Percentiles rank a stretch among this genome's conserved stretches.
Conservation (phyloP, 83 land plant genomes). For the Diphasiastrum complanatum region DNA sequence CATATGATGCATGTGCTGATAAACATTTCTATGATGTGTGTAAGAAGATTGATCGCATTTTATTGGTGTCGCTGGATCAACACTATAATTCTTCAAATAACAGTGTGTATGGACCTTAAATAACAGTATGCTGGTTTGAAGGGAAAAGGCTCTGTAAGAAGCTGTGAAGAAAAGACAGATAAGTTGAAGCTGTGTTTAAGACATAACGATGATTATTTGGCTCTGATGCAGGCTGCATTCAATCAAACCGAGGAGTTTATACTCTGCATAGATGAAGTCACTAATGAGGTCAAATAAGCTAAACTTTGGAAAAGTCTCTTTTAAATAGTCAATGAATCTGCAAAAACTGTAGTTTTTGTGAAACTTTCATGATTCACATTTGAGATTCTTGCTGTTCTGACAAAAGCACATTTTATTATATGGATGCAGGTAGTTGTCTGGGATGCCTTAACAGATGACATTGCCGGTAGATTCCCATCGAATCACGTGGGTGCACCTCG, state of each 20-base stretch:
- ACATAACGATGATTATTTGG: too few relatives aligned
- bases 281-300: constrained; percentile 48
- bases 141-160: too few relatives aligned
- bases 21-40: too few relatives aligned
- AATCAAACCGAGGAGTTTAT: constrained; percentile 78
- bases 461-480: constrained; percentile 59
- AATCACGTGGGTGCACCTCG: constrained; percentile 74
- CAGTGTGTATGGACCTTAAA: too few relatives aligned
- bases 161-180: too few relatives aligned
- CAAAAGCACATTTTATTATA: not conserved
- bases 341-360: not conserved
- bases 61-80: too few relatives aligned
- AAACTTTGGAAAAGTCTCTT: not conserved
- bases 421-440: constrained; percentile 66
- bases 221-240: constrained; percentile 80
- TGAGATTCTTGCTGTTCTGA: not conserved
- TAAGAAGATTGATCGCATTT: too few relatives aligned
- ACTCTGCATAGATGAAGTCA: constrained; percentile 63
- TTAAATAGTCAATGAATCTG: too few relatives aligned
- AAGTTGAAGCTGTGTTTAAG: too few relatives aligned
- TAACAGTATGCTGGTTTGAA: too few relatives aligned
- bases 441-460: constrained; percentile 73
- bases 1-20: too few relatives aligned
- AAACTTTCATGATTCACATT: not conserved
- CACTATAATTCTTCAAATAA: too few relatives aligned